Evolutionary conservation across 139 green algal species (phyloP), one percentile per base, ranked within the genome.

Genomic region (Chloropicon primus): DNA sequence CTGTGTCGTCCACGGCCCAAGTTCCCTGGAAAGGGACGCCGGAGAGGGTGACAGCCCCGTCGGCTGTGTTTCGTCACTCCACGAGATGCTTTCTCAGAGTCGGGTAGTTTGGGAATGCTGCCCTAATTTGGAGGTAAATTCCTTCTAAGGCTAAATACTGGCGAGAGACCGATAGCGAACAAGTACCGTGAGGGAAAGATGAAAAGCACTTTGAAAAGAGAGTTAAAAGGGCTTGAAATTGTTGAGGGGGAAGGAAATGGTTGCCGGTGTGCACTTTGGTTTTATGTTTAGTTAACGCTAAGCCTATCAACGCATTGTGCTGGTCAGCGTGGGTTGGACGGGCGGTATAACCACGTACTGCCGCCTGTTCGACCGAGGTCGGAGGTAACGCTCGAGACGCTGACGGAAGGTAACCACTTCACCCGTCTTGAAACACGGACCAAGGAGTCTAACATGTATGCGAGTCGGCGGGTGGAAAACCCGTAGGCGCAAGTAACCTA

Each of bases 391-490:
- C 24, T 77, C 28, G 79, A n/a, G 72, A 72, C 17, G 76, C 80
- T 62, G 41, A n/a, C 41, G 41, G 41, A 62, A 62, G 77, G 75
- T 86, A 29, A 89, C 76, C 53, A 83, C 80, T 84, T 91, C 84
- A 83, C 86, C 89, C 90, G 91, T 96, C 91, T 96, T 94, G 91
- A 96, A 96, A 96, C 91, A 96, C 91, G 91, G 91, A 96, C 90
- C 91, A 94, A 96, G 91, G 91, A 96, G 91, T 96, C 88, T 92
- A 94, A 94, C 89, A 93, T 91, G 87, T 89, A 90, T 94, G 90
- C 89, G 88, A 96, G 91, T 85, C 89, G 88, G 87, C 92, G 90
- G 88, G 91, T 90, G 85, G 83, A 82, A 96, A 91, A 91, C 91
- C 89, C 90, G 91, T 89, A 93, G 88, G 90, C 91, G 91, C 84